phyloP scores from a whole-genome alignment of 1,139 yeast species.

The Scheffersomyces cryptocercus region DNA sequence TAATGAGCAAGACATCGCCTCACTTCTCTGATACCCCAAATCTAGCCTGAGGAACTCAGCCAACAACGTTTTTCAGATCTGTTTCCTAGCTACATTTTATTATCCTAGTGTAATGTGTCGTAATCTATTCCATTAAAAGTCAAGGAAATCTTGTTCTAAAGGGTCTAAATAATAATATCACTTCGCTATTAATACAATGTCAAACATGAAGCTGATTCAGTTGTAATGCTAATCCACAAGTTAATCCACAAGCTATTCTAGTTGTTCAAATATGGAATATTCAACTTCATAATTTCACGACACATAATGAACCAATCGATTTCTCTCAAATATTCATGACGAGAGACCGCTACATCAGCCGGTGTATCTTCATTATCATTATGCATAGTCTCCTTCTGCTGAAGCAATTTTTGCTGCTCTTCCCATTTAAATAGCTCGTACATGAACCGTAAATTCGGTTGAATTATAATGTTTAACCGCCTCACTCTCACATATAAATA shows the following conservation, averaged over 20 bases:
- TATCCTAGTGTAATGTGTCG: too few species aligned
- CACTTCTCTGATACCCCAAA: too few species aligned
- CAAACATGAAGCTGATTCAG: too few species aligned
- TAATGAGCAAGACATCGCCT: too few species aligned
- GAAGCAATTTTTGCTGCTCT: slow-evolving; percentile 29
- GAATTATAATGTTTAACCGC: slow-evolving; percentile 48
- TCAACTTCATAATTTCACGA: slow-evolving; percentile 76
- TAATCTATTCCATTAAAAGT: too few species aligned
- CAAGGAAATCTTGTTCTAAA: too few species aligned
- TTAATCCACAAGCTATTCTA: neutral
- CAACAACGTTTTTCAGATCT: too few species aligned
- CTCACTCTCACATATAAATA: slow-evolving; percentile 49
- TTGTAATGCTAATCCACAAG: too few species aligned
- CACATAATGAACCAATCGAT: slow-evolving; percentile 93
- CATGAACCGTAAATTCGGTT: slow-evolving; percentile 50
- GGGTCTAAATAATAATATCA: too few species aligned
- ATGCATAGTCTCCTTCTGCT: slow-evolving; percentile 7
- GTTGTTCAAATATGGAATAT: slow-evolving; percentile 54
- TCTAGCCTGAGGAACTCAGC: too few species aligned
- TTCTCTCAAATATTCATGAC: slow-evolving; percentile 49
- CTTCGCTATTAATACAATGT: too few species aligned
- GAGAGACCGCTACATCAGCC: slow-evolving; percentile 6
- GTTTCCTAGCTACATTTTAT: too few species aligned
- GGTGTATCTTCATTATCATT: slow-evolving; percentile 6
- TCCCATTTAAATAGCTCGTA: slow-evolving; percentile 54